Evolutionary conservation across 2,329 filamentous ascomycete species (phyloP), one percentile per base, ranked within the genome.

Genomic region (Aaosphaeria arxii): DNA sequence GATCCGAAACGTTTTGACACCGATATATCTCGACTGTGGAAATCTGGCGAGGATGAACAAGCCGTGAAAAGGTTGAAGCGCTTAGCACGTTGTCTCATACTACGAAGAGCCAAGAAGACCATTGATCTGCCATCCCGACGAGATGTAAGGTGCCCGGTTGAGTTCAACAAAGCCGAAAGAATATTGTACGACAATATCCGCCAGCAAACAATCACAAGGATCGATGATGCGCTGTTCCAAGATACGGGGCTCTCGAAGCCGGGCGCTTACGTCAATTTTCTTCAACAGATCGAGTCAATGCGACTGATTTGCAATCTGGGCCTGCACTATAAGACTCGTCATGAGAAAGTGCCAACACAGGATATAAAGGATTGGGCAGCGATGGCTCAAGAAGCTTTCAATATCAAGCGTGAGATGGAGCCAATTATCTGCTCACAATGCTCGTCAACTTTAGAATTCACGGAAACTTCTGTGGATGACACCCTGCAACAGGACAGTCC

Each of bases 241-340:
- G 52, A 55, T 1, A 42, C 51, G 0, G 57, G 59, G 0, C 17
- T 53, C 1, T 49, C 53, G 2, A 40, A 44, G 0, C 40, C 55
- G 0, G 54, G 54, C 0, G 50, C 61, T 1, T 77, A 70, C 41
- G 60, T 72, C 7, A 78, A 75, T 40, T 70, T 73, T 1, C 51
- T 80, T 1, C 71, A 76, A 48, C 65, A 70, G 39, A 76, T 80
- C 30, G 73, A 79, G 30, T 60, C 65, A 0, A 55, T 80, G 47
- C 62, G 77, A 1, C 58, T 77, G 55, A 59, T 79, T 3, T 80
- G 77, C 33, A 73, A 78, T 40, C 56, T 78, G 1, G 77, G 78
- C 0, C 44, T 74, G 0, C 55, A 66, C n/a, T 77, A 76, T 30
- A 56, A 61, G 6, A 51, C 24, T 11, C 36, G 50, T 5, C 51